Base-by-base conservation (phyloP, 2,329 filamentous ascomycete species). In the Zopfia rhizophila region DNA sequence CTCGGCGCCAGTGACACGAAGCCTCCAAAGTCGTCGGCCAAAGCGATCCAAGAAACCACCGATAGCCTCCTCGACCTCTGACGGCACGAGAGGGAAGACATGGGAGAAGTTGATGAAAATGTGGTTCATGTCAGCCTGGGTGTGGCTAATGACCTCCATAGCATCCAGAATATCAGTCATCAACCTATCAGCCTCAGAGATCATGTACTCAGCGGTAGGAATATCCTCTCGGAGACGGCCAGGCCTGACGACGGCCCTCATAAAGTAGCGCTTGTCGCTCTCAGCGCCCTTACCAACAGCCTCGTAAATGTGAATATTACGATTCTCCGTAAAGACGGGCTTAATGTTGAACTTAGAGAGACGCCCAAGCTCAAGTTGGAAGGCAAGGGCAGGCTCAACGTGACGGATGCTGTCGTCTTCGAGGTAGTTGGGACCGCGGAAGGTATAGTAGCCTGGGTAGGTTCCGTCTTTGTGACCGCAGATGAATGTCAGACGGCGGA, bases 21-120 rank as follows among this genome's bases (percentile, higher is more conserved):
- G 87, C 63, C 94, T 87, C 93, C 95, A 97, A 55, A 89, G 91
- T 64, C 94, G 90, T 59, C 91, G 88, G 60, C 94, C 94, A 66
- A 97, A 99, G 54, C 94, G 90, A 66, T 97, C 94, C 60, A 99
- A 80, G 85, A 99, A 99, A 44, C 92, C 92, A 67, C 89, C 91
- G 17, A 99, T 85, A 21, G 91, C 93, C 74, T 95, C 85, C 77
- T 97, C 91, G 12, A 99, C 91, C 77, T 97, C 91, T 48, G 85
- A 78, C 3, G 94, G 92, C 66, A 91, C 82, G 36, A 99, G 85
- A 70, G 91, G 90, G 86, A 99, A 97, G 48, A 97, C 90, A 7
- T 92, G 91, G 0, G 91, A 94, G 79, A 99, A 99, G 83, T 99
- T 97, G 82, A 99, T 94, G 81, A 99, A 99, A 82, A 99, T 94